Evolutionary conservation across 2,329 filamentous ascomycete species (phyloP).

Genomic region (Mycosphaerella sp.): DNA sequence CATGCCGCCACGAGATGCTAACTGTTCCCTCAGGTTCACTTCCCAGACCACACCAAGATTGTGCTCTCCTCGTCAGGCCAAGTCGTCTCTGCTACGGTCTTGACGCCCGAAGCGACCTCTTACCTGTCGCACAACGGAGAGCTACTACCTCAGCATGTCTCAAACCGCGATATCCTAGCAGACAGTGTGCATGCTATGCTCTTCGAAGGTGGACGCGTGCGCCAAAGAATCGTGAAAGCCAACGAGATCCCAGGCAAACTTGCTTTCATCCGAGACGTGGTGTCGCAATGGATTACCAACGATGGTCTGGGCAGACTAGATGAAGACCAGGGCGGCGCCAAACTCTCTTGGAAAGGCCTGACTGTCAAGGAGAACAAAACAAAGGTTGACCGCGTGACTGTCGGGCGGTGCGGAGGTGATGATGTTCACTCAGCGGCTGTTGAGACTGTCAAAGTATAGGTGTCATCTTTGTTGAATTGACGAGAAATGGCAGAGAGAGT

Average conservation of each 20-base stretch:
- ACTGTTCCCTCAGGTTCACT: conserved; percentile 60
- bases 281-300: conserved; percentile 65
- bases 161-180: conserved; percentile 63
- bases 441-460: conserved; percentile 5
- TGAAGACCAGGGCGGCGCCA: conserved; percentile 27
- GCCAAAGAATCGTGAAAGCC: conserved; percentile 53
- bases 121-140: conserved; percentile 58
- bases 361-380: conserved; percentile 41
- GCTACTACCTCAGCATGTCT: conserved; percentile 59
- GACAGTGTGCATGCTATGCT: conserved; percentile 68
- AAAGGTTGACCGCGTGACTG: conserved; percentile 44
- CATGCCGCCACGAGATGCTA: conserved; percentile 6
- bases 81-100: conserved; percentile 71
- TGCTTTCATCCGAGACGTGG: conserved; percentile 61
- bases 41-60: conserved; percentile 81
- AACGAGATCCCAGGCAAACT: conserved; percentile 71
- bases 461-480: conserved; percentile 3
- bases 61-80: conserved; percentile 68
- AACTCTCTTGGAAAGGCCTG: conserved; percentile 41
- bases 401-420: conserved; percentile 46
- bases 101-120: conserved; percentile 63
- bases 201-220: conserved; percentile 49
- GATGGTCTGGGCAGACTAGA: conserved; percentile 57
- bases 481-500: conserved; percentile 8
- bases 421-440: not conserved